A percentile compares a stretch with the other conserved stretches of the same genome.
These are phyloP conservation scores for Fimicolochytrium jonesii DNA, from an alignment of 192 early-diverging fungal genomes.

Conservation along the genomic window DNA sequence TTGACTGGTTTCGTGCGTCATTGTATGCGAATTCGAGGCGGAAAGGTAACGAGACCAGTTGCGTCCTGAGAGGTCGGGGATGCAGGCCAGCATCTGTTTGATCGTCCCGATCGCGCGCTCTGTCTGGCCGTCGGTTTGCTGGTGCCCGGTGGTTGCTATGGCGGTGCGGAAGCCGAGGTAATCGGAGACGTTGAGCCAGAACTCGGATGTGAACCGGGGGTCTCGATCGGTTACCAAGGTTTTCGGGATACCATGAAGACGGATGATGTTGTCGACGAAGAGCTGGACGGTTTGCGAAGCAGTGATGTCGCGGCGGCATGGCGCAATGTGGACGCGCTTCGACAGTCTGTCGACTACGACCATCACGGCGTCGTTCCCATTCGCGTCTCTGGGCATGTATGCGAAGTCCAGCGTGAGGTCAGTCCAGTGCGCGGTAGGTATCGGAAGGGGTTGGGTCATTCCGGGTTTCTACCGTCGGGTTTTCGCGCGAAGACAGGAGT, in stretches of 20 bases:
- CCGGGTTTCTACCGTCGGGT: background rate
- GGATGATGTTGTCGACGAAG: background rate
- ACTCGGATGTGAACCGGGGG: background rate
- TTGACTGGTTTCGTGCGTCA: no score
- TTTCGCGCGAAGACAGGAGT: background rate
- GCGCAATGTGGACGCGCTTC: no score
- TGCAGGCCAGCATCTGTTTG: constrained; percentile 8
- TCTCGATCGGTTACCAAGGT: constrained; percentile 1
- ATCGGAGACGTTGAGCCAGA: background rate
- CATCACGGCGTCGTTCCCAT: no score
- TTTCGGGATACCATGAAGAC: background rate
- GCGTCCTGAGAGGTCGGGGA: no score
- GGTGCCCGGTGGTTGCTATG: constrained; percentile 17
- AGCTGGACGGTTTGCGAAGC: no score
- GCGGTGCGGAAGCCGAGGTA: no score
- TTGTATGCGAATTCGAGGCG: no score
- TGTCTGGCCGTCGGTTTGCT: constrained; percentile 15
- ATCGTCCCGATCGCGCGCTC: background rate
- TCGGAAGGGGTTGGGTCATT: background rate
- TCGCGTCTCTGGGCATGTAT: background rate
- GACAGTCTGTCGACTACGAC: no score
- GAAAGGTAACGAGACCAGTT: no score
- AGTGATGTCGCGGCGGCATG: no score
- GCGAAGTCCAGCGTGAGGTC: background rate
- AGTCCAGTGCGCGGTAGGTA: background rate